These are phyloP conservation scores for Tolypocladium capitatum DNA, from an alignment of 2,329 filamentous ascomycete species.

Conservation along the genomic window DNA sequence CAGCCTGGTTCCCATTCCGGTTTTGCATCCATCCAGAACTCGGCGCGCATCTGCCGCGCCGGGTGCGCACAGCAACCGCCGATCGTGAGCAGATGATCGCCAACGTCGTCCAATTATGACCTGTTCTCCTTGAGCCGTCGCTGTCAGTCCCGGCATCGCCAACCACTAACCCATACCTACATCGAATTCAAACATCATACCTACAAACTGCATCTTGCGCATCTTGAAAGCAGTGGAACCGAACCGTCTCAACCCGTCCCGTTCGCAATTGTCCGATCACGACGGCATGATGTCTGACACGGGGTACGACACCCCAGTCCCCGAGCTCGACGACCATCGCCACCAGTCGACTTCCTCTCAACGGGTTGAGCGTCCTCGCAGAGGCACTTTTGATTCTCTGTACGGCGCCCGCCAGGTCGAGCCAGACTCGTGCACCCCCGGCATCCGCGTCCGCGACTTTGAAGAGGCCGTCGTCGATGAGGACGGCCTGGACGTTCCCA, in stretches of 20 bases:
- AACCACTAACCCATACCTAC: conserved; percentile 5
- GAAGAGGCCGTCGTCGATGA: conserved; percentile 69
- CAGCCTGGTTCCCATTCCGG: conserved; percentile 5
- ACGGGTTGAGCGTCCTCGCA: conserved; percentile 45
- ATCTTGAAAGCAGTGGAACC: background rate
- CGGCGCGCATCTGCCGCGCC: conserved; percentile 24
- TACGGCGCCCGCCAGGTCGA: conserved; percentile 38
- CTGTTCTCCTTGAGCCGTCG: conserved; percentile 13
- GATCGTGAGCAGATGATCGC: conserved; percentile 4
- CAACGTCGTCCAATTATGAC: conserved; percentile 14
- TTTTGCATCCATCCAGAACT: conserved; percentile 19
- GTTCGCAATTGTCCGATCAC: conserved; percentile 53
- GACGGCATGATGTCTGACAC: conserved; percentile 46
- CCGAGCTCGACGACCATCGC: conserved; percentile 80
- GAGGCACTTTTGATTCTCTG: conserved; percentile 63
- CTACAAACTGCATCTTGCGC: background rate
- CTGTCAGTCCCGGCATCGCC: background rate
- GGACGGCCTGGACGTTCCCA: conserved; percentile 48
- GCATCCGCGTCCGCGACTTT: conserved; percentile 59
- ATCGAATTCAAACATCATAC: background rate
- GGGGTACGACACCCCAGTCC: conserved; percentile 60
- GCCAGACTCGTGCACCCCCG: conserved; percentile 20
- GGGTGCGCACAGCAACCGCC: conserved; percentile 11
- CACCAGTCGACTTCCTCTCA: conserved; percentile 49
- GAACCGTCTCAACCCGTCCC: conserved; percentile 8